Percentiles rank a stretch among this genome's conserved stretches.
phyloP scores from a whole-genome alignment of 164 flowering plant species.

The Chloranthus sessilifolius region DNA sequence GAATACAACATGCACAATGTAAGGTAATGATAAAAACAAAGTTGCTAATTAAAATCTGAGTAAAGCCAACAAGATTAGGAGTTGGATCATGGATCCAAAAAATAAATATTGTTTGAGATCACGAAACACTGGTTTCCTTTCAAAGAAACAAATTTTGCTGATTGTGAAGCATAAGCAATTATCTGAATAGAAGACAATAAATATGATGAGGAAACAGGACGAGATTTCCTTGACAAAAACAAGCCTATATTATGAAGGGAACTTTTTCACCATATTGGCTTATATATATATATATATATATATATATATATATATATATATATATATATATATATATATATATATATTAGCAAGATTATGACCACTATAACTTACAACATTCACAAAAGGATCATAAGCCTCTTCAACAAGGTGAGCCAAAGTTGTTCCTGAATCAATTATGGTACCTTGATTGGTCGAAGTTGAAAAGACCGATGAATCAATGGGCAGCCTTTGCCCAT shows the following conservation, averaged over 20 bases:
- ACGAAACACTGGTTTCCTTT: conserved; percentile 69
- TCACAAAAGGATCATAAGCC: conserved; percentile 71
- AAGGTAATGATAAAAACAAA: conserved; percentile 3
- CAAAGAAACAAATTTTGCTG: conserved; percentile 32
- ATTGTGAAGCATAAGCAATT: conserved; percentile 38
- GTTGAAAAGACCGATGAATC: conserved; percentile 71
- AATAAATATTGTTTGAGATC: conserved; percentile 48
- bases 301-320: too few species aligned
- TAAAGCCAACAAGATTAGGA: neutral
- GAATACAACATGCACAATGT: conserved; percentile 4
- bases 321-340: too few species aligned
- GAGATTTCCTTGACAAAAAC: too few species aligned
- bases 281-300: too few species aligned
- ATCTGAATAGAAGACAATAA: conserved; percentile 41
- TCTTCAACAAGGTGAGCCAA: conserved; percentile 87
- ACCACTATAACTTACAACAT: conserved; percentile 64
- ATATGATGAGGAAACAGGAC: neutral
- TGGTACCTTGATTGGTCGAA: conserved; percentile 70
- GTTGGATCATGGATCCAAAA: neutral
- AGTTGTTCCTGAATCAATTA: conserved; percentile 96
- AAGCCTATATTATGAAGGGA: too few species aligned
- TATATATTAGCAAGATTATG: too few species aligned
- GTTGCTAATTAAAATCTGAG: too few species aligned
- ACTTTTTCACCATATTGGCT: too few species aligned
- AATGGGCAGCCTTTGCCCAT: conserved; percentile 69